Evolutionary conservation across 129 eudicot genomes (phyloP).

Genomic region (Ambrosia trifida): DNA sequence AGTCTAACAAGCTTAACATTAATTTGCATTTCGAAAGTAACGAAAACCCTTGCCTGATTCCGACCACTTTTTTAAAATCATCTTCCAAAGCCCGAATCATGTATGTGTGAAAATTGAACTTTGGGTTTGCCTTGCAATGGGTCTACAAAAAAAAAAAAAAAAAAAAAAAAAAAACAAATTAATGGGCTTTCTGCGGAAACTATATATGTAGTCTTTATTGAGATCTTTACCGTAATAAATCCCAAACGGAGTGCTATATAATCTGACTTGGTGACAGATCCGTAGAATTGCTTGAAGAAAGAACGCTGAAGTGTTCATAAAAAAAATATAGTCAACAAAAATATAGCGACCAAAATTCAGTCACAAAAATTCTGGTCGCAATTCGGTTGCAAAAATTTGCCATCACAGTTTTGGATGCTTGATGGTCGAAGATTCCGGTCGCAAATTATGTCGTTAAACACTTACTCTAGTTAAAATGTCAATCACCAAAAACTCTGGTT

Average conservation of each 20-base stretch:
- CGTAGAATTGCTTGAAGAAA: conserved; percentile 70
- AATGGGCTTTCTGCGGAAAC: neutral
- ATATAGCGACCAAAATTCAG: no score
- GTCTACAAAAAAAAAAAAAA: conserved; percentile 33
- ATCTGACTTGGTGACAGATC: conserved; percentile 67
- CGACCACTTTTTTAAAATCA: conserved; percentile 73
- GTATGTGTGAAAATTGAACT: conserved; percentile 71
- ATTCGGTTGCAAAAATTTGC: no score
- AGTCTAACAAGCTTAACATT: no score
- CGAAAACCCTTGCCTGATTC: conserved; percentile 53
- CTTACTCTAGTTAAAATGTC: no score
- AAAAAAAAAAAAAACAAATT: neutral
- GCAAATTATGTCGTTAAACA: no score
- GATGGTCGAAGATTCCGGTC: no score
- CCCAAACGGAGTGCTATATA: conserved; percentile 65
- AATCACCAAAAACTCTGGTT: no score
- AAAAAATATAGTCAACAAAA: neutral
- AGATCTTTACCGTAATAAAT: conserved; percentile 50
- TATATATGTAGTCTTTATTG: neutral
- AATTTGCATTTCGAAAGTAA: neutral
- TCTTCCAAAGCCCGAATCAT: conserved; percentile 73
- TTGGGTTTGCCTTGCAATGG: conserved; percentile 54
- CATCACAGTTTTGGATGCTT: no score
- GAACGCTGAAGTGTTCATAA: conserved; percentile 51
- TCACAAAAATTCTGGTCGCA: no score